These are phyloP conservation scores for Lignosus rhinocerotis DNA, from an alignment of 1,284 basidiomycete genomes.

Conservation along the genomic window DNA sequence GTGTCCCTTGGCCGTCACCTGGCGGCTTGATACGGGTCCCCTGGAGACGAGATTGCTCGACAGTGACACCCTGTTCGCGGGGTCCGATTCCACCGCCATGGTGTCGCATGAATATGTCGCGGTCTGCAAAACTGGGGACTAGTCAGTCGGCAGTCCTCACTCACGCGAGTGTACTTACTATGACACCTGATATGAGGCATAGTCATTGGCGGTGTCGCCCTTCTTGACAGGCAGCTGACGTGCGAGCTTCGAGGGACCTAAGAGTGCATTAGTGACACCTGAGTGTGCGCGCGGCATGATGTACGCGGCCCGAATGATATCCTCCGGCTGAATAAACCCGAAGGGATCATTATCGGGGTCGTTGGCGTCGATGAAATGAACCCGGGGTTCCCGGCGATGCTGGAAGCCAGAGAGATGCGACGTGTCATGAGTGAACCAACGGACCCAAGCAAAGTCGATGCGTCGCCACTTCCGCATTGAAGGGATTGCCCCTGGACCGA, in stretches of 20 bases:
- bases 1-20: no score
- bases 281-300: conserved; percentile 26
- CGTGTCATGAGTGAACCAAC: conserved; percentile 26
- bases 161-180: not conserved
- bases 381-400: conserved; percentile 8
- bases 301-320: conserved; percentile 27
- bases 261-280: not conserved
- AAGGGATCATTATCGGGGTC: conserved; percentile 9
- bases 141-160: not conserved
- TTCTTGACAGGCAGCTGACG: not conserved
- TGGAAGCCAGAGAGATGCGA: conserved; percentile 3
- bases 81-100: not conserved
- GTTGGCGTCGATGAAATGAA: conserved; percentile 12
- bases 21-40: no score
- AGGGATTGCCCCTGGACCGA: no score
- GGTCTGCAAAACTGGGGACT: not conserved
- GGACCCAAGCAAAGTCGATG: conserved; percentile 31
- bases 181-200: not conserved
- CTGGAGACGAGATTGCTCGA: not conserved
- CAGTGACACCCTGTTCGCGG: not conserved
- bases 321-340: conserved; percentile 28
- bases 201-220: not conserved
- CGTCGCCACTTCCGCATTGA: not conserved
- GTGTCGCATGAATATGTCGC: not conserved
- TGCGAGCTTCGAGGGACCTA: not conserved